Evolutionary conservation across 805 yeast genomes (phyloP).

Genomic region (Kodamaea jinghongensis): DNA sequence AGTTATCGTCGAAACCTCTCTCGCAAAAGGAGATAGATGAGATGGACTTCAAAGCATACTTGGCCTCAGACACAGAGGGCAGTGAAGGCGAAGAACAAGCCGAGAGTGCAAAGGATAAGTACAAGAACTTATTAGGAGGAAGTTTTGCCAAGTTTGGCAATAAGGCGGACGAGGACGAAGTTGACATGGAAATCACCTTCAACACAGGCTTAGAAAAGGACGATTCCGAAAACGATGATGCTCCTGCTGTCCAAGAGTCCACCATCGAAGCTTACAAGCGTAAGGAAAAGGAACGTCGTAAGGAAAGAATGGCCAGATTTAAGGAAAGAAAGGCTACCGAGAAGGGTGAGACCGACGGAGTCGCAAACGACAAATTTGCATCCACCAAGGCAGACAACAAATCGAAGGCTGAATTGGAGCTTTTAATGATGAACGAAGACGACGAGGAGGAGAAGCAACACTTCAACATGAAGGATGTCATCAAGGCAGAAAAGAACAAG

Average conservation of each 20-base stretch:
- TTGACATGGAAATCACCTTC: slow-evolving; percentile 94
- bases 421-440: slow-evolving; percentile 62
- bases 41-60: slow-evolving; percentile 88
- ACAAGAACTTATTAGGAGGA: slow-evolving; percentile 55
- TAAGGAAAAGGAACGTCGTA: slow-evolving; percentile 91
- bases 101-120: slow-evolving; percentile 49
- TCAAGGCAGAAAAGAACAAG: slow-evolving; percentile 69
- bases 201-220: slow-evolving; percentile 70
- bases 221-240: slow-evolving; percentile 29
- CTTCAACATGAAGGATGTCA: slow-evolving; percentile 74
- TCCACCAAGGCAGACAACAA: slow-evolving; percentile 14
- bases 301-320: slow-evolving; percentile 73
- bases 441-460: slow-evolving; percentile 50
- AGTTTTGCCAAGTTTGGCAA: slow-evolving; percentile 26
- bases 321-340: slow-evolving; percentile 58
- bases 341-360: slow-evolving; percentile 33
- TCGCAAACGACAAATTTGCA: no score
- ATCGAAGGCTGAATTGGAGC: slow-evolving; percentile 64
- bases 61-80: slow-evolving; percentile 74
- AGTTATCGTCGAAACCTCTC: slow-evolving; percentile 75
- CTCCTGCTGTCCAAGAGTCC: slow-evolving; percentile 55
- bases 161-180: slow-evolving; percentile 53
- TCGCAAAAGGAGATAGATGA: slow-evolving; percentile 85
- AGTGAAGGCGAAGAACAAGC: slow-evolving; percentile 45
- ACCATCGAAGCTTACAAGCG: slow-evolving; percentile 78